Conservation (phyloP, 345 rosid genomes). For the Eucalyptus polyanthemos region DNA sequence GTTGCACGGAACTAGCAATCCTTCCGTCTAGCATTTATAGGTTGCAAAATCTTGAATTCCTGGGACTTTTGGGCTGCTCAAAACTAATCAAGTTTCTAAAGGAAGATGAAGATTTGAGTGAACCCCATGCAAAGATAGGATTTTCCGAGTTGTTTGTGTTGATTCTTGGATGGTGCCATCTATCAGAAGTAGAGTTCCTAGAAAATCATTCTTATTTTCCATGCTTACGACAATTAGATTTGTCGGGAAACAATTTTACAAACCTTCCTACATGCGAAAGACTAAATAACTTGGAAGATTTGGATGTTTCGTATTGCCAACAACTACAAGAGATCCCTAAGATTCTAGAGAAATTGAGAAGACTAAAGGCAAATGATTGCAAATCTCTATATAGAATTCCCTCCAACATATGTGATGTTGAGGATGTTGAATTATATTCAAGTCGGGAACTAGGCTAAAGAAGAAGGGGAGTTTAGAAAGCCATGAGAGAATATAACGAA, state of each 20-base stretch:
- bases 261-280: background rate
- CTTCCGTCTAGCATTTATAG: background rate
- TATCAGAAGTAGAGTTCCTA: background rate
- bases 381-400: background rate
- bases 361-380: rapidly evolving
- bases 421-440: background rate
- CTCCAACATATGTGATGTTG: background rate
- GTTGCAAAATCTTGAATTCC: background rate
- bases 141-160: no score
- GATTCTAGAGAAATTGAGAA: background rate
- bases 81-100: no score
- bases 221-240: rapidly evolving
- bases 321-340: background rate
- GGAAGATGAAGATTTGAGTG: no score
- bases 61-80: no score
- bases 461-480: no score
- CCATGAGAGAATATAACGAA: no score
- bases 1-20: background rate
- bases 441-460: no score
- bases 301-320: background rate
- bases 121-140: no score
- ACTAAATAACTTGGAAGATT: background rate
- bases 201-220: background rate
- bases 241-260: background rate
- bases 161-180: background rate